These are phyloP conservation scores for Patellaria atrata DNA, from an alignment of 495 filamentous ascomycete species.

Conservation along the genomic window DNA sequence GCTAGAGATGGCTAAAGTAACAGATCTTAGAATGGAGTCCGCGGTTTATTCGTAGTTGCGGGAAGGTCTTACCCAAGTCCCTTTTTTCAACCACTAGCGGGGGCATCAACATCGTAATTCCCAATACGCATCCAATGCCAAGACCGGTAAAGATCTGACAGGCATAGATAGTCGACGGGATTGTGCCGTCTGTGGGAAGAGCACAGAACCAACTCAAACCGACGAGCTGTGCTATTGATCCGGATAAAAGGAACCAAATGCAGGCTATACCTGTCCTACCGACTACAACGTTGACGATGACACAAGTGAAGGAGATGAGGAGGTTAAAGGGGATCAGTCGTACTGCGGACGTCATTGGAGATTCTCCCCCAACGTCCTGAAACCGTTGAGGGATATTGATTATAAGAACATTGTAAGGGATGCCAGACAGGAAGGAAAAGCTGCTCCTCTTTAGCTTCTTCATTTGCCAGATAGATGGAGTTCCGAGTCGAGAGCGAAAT, in stretches of 20 bases:
- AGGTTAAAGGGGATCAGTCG: slow-evolving; percentile 6
- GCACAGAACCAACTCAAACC: slow-evolving; percentile 3
- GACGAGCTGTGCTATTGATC: slow-evolving; percentile 1
- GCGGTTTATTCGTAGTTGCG: not conserved
- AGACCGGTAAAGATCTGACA: slow-evolving; percentile 4
- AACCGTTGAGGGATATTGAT: slow-evolving; percentile 10
- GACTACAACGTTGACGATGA: slow-evolving; percentile 4
- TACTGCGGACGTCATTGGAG: slow-evolving; percentile 3
- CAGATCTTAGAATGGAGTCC: not conserved
- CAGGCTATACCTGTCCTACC: slow-evolving; percentile 2
- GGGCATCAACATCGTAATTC: slow-evolving; percentile 2
- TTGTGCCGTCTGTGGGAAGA: slow-evolving; percentile 1
- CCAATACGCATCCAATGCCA: slow-evolving; percentile 6
- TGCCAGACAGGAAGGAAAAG: slow-evolving; percentile 5
- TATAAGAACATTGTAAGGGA: slow-evolving; percentile 10
- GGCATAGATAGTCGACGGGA: slow-evolving; percentile 6
- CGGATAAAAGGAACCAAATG: slow-evolving; percentile 2
- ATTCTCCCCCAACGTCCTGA: slow-evolving; percentile 5
- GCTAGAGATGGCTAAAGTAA: slow-evolving; percentile 2
- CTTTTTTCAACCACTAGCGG: slow-evolving; percentile 6
- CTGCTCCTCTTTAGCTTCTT: too few relatives aligned
- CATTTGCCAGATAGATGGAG: too few relatives aligned
- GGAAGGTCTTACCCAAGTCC: slow-evolving; percentile 5
- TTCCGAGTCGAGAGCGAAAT: too few relatives aligned
- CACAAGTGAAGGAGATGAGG: slow-evolving; percentile 3